Conservation (phyloP, 2,329 filamentous ascomycete species). For the Elsinoe necatrix region DNA sequence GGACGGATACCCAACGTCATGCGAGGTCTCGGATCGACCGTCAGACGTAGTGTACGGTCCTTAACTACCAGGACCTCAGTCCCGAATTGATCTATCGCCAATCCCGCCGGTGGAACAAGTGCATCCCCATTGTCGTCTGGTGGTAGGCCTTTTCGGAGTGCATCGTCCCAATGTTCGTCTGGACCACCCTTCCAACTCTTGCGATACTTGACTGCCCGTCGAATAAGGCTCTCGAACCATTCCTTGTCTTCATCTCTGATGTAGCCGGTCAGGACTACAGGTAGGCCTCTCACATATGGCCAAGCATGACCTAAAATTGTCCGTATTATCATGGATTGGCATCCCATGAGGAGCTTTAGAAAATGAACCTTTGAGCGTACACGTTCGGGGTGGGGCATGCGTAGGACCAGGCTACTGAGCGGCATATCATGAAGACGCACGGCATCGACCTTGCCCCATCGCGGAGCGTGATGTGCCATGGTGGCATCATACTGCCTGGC, state of each 20-base stretch:
- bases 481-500: neutral
- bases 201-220: neutral
- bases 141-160: neutral
- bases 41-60: neutral
- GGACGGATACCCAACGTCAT: neutral
- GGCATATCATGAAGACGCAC: neutral
- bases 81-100: neutral
- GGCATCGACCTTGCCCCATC: neutral
- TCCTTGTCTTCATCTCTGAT: slow-evolving; percentile 4
- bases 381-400: neutral
- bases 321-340: neutral
- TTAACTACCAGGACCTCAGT: no score
- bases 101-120: neutral
- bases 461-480: neutral
- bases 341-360: neutral
- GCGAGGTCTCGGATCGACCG: neutral
- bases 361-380: neutral
- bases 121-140: neutral
- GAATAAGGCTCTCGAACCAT: neutral
- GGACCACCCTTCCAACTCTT: neutral
- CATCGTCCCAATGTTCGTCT: neutral
- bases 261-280: neutral
- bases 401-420: neutral
- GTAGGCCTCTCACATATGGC: slow-evolving; percentile 4
- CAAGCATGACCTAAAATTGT: neutral